Evolutionary conservation across 306 rosid species (phyloP).

Genomic region (Prosopis cineraria): DNA sequence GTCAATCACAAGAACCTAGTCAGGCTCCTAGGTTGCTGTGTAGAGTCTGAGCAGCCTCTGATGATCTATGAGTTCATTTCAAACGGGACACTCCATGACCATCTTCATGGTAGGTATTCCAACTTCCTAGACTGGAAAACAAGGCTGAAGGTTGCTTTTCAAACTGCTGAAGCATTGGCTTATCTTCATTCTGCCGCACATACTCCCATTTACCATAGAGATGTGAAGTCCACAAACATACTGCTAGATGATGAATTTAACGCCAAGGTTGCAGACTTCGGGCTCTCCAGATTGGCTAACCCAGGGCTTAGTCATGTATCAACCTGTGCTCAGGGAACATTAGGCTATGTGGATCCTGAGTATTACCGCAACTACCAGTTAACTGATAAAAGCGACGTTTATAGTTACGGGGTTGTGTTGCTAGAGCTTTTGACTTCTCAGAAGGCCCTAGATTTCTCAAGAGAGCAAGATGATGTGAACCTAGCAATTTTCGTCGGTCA

Average conservation of each 20-base stretch:
- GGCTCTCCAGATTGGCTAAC: slow-evolving; percentile 87
- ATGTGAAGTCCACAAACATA: slow-evolving; percentile 93
- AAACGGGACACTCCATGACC: slow-evolving; percentile 90
- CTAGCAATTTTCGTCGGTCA: slow-evolving; percentile 66
- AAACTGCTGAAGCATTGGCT: slow-evolving; percentile 89
- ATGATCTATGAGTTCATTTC: slow-evolving; percentile 93
- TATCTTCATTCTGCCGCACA: slow-evolving; percentile 84
- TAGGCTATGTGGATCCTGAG: slow-evolving; percentile 94
- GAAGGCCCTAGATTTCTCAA: slow-evolving; percentile 78
- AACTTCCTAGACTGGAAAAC: slow-evolving; percentile 82
- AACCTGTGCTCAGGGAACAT: slow-evolving; percentile 97
- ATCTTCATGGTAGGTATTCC: slow-evolving; percentile 71
- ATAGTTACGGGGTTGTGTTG: slow-evolving; percentile 88
- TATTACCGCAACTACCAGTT: slow-evolving; percentile 84
- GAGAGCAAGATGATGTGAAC: slow-evolving; percentile 75
- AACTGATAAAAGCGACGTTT: slow-evolving; percentile 96
- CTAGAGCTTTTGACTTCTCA: slow-evolving; percentile 88
- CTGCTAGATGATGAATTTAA: slow-evolving; percentile 67
- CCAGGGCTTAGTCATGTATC: slow-evolving; percentile 93
- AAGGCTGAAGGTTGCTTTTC: slow-evolving; percentile 78
- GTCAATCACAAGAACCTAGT: slow-evolving; percentile 91
- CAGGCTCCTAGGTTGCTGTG: slow-evolving; percentile 83
- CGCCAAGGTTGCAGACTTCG: slow-evolving; percentile 89
- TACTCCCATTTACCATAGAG: slow-evolving; percentile 94
- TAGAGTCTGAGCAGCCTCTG: slow-evolving; percentile 82